Evolutionary conservation across 345 rosid species (phyloP).

Genomic region (Gossypioides kirkii): DNA sequence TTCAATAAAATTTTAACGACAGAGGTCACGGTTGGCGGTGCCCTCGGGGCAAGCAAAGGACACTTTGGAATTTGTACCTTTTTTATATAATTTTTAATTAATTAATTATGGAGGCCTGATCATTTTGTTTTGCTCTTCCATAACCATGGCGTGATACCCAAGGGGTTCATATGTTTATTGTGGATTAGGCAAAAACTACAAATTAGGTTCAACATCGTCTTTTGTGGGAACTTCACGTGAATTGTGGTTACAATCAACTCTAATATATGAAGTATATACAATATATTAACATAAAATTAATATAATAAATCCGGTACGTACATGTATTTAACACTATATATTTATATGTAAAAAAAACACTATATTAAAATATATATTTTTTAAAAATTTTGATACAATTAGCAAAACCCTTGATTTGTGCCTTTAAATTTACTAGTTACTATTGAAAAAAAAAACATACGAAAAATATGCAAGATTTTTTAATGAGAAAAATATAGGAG

Average conservation of each 20-base stretch:
- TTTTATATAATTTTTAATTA: not conserved
- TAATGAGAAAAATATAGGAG: too few species aligned
- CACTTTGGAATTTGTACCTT: not conserved
- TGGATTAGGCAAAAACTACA: not conserved
- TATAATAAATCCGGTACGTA: too few species aligned
- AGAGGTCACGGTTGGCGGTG: not conserved
- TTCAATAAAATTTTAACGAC: not conserved
- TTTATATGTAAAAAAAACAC: too few species aligned
- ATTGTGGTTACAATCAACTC: not conserved
- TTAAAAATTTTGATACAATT: too few species aligned
- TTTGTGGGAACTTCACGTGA: not conserved
- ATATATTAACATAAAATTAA: not conserved
- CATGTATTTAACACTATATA: too few species aligned
- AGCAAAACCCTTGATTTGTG: too few species aligned
- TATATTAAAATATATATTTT: too few species aligned
- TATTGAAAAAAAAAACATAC: too few species aligned
- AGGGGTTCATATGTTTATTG: not conserved
- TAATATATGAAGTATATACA: not conserved
- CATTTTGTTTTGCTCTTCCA: not conserved
- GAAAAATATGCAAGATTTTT: too few species aligned
- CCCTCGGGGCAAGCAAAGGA: not conserved
- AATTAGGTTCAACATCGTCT: slow-evolving; percentile 1
- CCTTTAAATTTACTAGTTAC: too few species aligned
- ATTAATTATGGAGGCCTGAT: not conserved
- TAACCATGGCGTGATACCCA: not conserved